Conservation (phyloP, 2,329 filamentous ascomycete species). For the Alternaria sp. region DNA sequence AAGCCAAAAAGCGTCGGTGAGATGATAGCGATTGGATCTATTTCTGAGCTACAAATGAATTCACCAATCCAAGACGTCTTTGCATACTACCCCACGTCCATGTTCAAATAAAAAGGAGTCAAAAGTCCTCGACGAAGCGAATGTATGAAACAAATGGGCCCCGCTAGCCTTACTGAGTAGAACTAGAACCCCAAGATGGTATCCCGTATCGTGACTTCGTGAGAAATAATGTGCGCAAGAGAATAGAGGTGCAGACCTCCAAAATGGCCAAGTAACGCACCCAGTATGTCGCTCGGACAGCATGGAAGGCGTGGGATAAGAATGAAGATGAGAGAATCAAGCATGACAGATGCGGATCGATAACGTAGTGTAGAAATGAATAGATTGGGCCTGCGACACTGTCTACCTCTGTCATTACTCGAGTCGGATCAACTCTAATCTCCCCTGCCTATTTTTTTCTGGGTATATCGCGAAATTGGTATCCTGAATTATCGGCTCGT, state of each 20-base stretch:
- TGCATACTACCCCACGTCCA: conserved; percentile 10
- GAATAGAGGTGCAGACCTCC: conserved; percentile 17
- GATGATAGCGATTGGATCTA: conserved; percentile 7
- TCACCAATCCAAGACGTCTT: conserved; percentile 15
- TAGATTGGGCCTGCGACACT: conserved; percentile 49
- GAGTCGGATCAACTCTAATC: conserved; percentile 31
- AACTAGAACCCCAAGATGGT: conserved; percentile 33
- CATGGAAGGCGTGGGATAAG: conserved; percentile 15
- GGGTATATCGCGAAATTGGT: conserved; percentile 43
- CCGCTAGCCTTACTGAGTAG: conserved; percentile 29
- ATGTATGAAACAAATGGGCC: conserved; percentile 28
- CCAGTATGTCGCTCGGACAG: conserved; percentile 7
- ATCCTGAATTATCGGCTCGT: conserved; percentile 35
- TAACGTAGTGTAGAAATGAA: conserved; percentile 39
- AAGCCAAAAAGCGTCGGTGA: background rate
- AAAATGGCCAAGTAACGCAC: background rate
- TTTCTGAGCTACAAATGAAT: conserved; percentile 6
- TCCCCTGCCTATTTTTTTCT: conserved; percentile 30
- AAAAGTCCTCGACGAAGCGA: conserved; percentile 16
- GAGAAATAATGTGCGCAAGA: conserved; percentile 32
- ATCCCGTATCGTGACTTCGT: conserved; percentile 49
- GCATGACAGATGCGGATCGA: conserved; percentile 39
- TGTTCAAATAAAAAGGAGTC: background rate
- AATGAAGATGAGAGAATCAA: conserved; percentile 26
- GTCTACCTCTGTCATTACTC: conserved; percentile 49